Evolutionary conservation across 1,284 basidiomycete species (phyloP).

Genomic region (Apiotrichum mycotoxinovorans): DNA sequence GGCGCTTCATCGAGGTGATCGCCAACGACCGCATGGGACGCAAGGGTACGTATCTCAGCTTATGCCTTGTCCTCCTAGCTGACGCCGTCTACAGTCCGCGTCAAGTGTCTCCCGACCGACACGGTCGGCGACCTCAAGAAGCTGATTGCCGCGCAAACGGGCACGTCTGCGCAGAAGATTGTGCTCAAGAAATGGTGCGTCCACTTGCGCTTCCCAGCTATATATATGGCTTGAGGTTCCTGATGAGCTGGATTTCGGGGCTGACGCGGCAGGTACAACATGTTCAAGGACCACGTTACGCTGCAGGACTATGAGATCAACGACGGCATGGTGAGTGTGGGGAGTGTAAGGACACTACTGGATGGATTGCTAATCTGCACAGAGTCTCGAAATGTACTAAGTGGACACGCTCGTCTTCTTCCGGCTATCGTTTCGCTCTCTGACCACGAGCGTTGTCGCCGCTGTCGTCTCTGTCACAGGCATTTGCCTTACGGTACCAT

Average conservation of each 20-base stretch:
- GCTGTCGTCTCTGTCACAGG: too few species aligned
- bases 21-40: conserved; percentile 95
- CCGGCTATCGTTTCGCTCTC: neutral
- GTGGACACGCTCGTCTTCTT: neutral
- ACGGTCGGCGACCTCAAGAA: conserved; percentile 96
- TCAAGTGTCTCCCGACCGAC: conserved; percentile 90
- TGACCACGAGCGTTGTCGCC: too few species aligned
- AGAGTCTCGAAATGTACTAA: conserved; percentile 84
- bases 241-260: too few species aligned
- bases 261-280: conserved; percentile 67
- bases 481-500: too few species aligned
- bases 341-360: too few species aligned
- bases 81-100: conserved; percentile 61
- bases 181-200: conserved; percentile 92
- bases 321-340: conserved; percentile 67
- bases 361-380: too few species aligned
- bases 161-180: conserved; percentile 81
- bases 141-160: conserved; percentile 93
- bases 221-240: too few species aligned
- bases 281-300: conserved; percentile 92
- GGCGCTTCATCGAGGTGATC: conserved; percentile 68
- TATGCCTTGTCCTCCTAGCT: neutral
- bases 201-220: neutral
- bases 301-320: conserved; percentile 90
- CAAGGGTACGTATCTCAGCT: conserved; percentile 64